phyloP scores from a whole-genome alignment of 1,139 yeast species.

The Sugiyamaella sp. region DNA sequence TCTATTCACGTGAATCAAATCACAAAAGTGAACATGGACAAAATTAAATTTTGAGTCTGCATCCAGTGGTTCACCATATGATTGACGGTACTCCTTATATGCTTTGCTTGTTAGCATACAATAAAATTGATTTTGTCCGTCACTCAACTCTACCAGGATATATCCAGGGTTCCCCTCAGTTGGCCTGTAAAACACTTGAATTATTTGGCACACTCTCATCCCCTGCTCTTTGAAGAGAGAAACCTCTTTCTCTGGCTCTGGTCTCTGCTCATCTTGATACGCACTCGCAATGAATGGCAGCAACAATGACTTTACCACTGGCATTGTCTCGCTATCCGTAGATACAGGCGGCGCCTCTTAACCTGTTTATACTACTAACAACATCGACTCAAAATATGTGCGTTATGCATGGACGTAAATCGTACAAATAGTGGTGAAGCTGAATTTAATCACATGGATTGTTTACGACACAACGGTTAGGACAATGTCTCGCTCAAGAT shows the following conservation, averaged over 20 bases:
- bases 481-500: neutral
- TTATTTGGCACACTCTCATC: neutral
- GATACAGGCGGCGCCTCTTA: too few species aligned
- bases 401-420: neutral
- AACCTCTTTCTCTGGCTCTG: neutral
- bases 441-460: too few species aligned
- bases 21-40: slow-evolving; percentile 13
- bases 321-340: too few species aligned
- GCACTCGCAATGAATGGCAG: slow-evolving; percentile 5
- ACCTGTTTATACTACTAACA: neutral
- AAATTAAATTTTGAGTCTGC: neutral
- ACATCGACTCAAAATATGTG: neutral
- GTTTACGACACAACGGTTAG: neutral
- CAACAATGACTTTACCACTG: neutral
- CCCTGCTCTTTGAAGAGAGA: neutral
- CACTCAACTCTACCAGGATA: slow-evolving; percentile 16
- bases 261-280: slow-evolving; percentile 3
- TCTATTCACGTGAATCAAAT: neutral
- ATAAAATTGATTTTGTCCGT: slow-evolving; percentile 13
- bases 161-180: slow-evolving; percentile 6
- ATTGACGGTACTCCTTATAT: slow-evolving; percentile 13
- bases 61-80: slow-evolving; percentile 14
- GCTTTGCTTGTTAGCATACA: slow-evolving; percentile 16
- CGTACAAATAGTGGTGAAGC: too few species aligned
- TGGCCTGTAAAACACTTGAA: neutral